phyloP scores from a whole-genome alignment of 441 rosid genomes.

The Adansonia madagascariensis region DNA sequence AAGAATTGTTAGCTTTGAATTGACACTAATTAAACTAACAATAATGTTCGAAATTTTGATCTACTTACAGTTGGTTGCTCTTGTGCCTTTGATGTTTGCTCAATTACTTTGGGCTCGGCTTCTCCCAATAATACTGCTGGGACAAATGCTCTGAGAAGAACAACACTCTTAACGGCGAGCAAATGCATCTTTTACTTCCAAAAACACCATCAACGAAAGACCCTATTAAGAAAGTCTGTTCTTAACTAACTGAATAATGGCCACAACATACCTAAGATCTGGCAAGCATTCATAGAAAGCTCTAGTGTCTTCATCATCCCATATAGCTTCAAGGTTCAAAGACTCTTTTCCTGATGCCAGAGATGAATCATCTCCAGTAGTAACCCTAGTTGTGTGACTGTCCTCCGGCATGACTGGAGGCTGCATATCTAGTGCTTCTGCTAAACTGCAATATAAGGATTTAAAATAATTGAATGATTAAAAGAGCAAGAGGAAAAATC shows the following conservation, averaged over 20 bases:
- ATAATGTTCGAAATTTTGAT: constrained; percentile 31
- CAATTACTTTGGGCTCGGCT: constrained; percentile 78
- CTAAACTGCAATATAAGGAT: constrained; percentile 61
- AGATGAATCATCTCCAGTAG: constrained; percentile 82
- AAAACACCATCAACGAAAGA: constrained; percentile 14
- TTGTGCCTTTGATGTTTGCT: constrained; percentile 72
- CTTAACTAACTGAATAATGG: not conserved
- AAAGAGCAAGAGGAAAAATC: not conserved
- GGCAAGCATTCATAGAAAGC: constrained; percentile 95
- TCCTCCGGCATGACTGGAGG: constrained; percentile 99
- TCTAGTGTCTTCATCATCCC: constrained; percentile 99
- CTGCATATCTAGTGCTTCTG: constrained; percentile 98
- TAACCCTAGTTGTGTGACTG: constrained; percentile 91
- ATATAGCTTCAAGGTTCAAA: constrained; percentile 71
- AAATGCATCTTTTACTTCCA: not conserved
- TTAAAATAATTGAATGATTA: not conserved
- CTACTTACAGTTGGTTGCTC: constrained; percentile 78
- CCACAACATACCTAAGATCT: constrained; percentile 83
- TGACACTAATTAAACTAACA: not conserved
- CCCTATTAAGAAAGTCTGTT: constrained; percentile 5
- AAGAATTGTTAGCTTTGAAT: not conserved
- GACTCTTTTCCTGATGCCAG: constrained; percentile 82
- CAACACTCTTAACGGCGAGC: constrained; percentile 13
- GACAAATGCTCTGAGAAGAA: constrained; percentile 86
- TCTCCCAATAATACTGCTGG: constrained; percentile 98